These are phyloP conservation scores for Geosmithia flava DNA, from an alignment of 2,329 filamentous ascomycete genomes.

Conservation along the genomic window DNA sequence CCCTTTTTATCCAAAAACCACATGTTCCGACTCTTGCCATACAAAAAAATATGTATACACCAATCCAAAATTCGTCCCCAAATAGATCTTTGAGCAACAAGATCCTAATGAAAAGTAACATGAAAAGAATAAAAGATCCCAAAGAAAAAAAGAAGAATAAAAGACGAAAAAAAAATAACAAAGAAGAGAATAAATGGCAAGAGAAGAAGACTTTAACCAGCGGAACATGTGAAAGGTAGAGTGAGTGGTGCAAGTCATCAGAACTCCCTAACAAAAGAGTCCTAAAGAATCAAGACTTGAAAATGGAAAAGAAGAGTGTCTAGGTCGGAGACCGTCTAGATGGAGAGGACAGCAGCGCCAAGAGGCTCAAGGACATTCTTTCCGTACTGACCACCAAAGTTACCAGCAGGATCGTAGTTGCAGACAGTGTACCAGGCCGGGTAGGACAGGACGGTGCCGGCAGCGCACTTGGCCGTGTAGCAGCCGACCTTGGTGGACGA, in stretches of 20 bases:
- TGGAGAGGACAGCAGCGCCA: conserved; percentile 9
- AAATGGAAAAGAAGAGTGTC: neutral
- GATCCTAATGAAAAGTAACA: too few species aligned
- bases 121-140: neutral
- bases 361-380: conserved; percentile 32
- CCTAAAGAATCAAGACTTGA: neutral
- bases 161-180: neutral
- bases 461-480: conserved; percentile 59
- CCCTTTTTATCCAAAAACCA: too few species aligned
- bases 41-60: too few species aligned
- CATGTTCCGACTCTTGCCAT: too few species aligned
- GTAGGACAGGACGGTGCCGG: conserved; percentile 30
- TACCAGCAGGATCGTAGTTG: conserved; percentile 69
- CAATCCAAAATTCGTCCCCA: too few species aligned
- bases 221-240: too few species aligned
- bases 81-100: neutral
- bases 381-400: conserved; percentile 36
- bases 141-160: neutral
- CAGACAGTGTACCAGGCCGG: conserved; percentile 70
- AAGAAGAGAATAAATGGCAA: too few species aligned
- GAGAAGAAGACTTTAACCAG: too few species aligned
- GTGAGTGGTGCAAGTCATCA: too few species aligned
- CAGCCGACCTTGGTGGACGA: conserved; percentile 23
- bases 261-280: neutral
- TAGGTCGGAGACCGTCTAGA: conserved; percentile 10